These are phyloP conservation scores for Candida odintsovae DNA, from an alignment of 805 yeast genomes.

Conservation along the genomic window DNA sequence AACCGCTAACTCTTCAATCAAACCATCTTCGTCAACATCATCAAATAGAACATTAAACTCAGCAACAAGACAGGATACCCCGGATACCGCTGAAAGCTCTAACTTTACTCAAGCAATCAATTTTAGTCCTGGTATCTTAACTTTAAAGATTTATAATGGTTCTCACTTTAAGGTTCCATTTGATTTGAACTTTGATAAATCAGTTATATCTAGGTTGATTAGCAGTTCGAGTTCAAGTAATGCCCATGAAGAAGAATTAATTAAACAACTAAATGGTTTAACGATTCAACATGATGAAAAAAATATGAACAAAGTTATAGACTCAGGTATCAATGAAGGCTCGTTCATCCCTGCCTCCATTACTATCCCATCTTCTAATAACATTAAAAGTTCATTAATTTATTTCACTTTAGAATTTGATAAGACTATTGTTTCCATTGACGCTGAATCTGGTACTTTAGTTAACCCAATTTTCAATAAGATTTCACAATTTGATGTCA, in stretches of 20 bases:
- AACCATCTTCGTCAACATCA: neutral
- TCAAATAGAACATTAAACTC: constrained; percentile 1
- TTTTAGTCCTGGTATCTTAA: constrained; percentile 63
- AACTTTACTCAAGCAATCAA: constrained; percentile 12
- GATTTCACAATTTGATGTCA: constrained; percentile 86
- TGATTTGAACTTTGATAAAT: constrained; percentile 58
- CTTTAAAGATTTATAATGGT: constrained; percentile 72
- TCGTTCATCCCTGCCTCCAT: constrained; percentile 47
- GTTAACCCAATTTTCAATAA: constrained; percentile 79
- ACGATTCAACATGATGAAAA: constrained; percentile 26
- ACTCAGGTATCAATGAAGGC: constrained; percentile 11
- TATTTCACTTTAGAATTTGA: constrained; percentile 91
- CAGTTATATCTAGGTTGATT: constrained; percentile 60
- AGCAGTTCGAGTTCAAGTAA: constrained; percentile 38
- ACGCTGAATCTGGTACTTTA: constrained; percentile 80
- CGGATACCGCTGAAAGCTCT: neutral
- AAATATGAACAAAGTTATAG: neutral
- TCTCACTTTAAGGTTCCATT: constrained; percentile 66
- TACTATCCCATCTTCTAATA: constrained; percentile 47
- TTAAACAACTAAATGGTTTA: constrained; percentile 15
- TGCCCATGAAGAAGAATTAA: constrained; percentile 14
- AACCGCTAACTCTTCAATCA: neutral
- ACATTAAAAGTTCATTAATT: constrained; percentile 54
- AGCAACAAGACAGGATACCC: neutral
- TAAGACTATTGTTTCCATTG: constrained; percentile 84